Percentiles rank a stretch among this genome's conserved stretches.
These are phyloP conservation scores for Macadamia tetraphylla DNA, from an alignment of 164 flowering plant genomes.

Conservation along the genomic window DNA sequence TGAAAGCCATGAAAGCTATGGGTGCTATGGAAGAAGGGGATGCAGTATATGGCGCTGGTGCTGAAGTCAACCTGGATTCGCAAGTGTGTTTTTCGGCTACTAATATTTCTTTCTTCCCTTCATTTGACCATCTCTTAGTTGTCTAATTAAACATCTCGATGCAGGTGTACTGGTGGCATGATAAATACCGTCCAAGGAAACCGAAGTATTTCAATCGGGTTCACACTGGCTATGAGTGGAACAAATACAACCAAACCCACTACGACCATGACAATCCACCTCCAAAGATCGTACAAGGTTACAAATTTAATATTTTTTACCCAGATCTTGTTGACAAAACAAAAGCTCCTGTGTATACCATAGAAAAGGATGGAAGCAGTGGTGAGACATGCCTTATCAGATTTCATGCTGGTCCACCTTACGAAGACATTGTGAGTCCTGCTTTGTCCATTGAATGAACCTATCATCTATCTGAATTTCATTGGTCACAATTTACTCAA, in stretches of 20 bases:
- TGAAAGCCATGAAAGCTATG: conserved; percentile 83
- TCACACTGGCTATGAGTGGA: conserved; percentile 99
- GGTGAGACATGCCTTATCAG: conserved; percentile 85
- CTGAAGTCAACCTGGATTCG: conserved; percentile 90
- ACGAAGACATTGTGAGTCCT: conserved; percentile 87
- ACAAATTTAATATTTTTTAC: conserved; percentile 93
- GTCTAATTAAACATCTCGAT: conserved; percentile 7
- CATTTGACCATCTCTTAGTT: neutral
- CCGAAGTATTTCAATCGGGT: conserved; percentile 99
- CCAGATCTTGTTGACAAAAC: conserved; percentile 95
- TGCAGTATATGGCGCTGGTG: conserved; percentile 83
- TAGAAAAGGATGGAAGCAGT: conserved; percentile 87
- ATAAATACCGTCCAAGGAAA: conserved; percentile 94
- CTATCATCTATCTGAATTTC: neutral
- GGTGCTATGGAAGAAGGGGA: conserved; percentile 97
- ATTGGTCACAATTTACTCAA: neutral
- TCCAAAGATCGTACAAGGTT: conserved; percentile 97
- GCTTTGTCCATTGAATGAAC: neutral
- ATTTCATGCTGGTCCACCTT: conserved; percentile 98
- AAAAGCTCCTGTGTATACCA: conserved; percentile 76
- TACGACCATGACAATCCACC: conserved; percentile 99
- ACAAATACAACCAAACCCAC: conserved; percentile 98
- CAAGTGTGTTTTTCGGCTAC: conserved; percentile 44
- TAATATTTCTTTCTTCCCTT: neutral
- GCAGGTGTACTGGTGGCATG: conserved; percentile 99